Evolutionary conservation across 225 moss, liverwort and hornwort genomes (phyloP).

Genomic region (Neckera pumila): DNA sequence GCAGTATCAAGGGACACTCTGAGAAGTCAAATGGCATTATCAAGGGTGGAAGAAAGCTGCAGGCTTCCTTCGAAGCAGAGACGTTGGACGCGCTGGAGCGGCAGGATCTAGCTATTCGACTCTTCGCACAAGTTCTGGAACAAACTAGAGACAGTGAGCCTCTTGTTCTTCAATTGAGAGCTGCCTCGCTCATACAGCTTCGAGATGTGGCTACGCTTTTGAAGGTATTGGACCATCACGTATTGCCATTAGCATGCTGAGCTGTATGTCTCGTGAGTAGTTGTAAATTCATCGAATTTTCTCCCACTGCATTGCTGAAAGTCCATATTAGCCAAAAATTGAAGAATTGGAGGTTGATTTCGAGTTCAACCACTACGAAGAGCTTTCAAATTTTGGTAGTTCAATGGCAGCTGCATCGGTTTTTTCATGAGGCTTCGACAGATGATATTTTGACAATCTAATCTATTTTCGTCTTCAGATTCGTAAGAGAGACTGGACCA

Average conservation of each 20-base stretch:
- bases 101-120: conserved; percentile 53
- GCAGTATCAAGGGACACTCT: conserved; percentile 1
- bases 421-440: background rate
- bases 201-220: conserved; percentile 47
- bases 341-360: background rate
- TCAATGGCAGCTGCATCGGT: background rate
- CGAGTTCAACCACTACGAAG: background rate
- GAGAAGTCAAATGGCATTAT: conserved; percentile 8
- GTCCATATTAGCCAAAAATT: background rate
- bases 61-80: conserved; percentile 41
- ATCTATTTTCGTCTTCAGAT: conserved; percentile 18
- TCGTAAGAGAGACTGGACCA: conserved; percentile 59
- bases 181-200: conserved; percentile 42
- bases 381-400: background rate
- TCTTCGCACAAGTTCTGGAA: conserved; percentile 43
- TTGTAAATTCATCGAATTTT: background rate
- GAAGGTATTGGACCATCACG: conserved; percentile 20
- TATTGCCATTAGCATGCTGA: background rate
- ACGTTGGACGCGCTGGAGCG: conserved; percentile 45
- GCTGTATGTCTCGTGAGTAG: background rate
- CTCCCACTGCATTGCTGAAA: background rate
- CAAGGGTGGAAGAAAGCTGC: conserved; percentile 15
- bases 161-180: conserved; percentile 37
- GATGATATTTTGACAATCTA: background rate
- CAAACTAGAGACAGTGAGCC: conserved; percentile 12